phyloP scores from a whole-genome alignment of 768 basidiomycete species.

The Infundibulicybe gibba region DNA sequence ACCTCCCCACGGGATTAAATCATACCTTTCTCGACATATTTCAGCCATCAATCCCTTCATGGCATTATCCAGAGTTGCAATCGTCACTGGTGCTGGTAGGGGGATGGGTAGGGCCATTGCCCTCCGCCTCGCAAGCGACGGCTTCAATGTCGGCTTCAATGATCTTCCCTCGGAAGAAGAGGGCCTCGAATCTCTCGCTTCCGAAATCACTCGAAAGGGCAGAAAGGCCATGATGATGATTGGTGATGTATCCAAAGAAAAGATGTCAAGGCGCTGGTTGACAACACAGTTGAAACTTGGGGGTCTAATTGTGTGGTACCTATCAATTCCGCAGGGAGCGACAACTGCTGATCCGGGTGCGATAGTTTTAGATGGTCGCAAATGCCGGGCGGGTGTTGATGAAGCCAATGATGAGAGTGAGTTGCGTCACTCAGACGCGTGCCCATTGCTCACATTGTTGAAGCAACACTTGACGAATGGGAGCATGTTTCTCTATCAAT shows the following conservation, averaged over 20 bases:
- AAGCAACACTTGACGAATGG: conserved; percentile 33
- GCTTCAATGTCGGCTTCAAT: conserved; percentile 33
- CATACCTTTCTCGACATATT: too few species aligned
- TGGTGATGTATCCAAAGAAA: conserved; percentile 8
- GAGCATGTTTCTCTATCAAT: conserved; percentile 47
- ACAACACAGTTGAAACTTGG: conserved; percentile 1
- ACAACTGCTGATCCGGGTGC: too few species aligned
- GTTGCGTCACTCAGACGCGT: neutral
- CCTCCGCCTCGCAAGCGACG: conserved; percentile 31
- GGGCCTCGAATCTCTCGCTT: neutral
- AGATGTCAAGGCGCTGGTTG: conserved; percentile 5
- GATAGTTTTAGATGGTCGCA: neutral
- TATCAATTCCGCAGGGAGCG: too few species aligned
- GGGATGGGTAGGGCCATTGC: conserved; percentile 40
- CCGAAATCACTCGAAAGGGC: neutral
- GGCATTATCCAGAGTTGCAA: conserved; percentile 19
- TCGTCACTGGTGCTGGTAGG: conserved; percentile 36
- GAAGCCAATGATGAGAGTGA: neutral
- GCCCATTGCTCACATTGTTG: neutral
- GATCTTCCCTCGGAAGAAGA: conserved; percentile 15
- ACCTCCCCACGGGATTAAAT: too few species aligned
- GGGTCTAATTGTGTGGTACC: conserved; percentile 5
- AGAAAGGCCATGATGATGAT: neutral
- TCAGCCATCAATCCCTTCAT: neutral
- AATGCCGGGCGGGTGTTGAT: neutral